A percentile compares a stretch with the other conserved stretches of the same genome.
Evolutionary conservation across 805 yeast genomes (phyloP).

Genomic region (Clavispora vitiphila): DNA sequence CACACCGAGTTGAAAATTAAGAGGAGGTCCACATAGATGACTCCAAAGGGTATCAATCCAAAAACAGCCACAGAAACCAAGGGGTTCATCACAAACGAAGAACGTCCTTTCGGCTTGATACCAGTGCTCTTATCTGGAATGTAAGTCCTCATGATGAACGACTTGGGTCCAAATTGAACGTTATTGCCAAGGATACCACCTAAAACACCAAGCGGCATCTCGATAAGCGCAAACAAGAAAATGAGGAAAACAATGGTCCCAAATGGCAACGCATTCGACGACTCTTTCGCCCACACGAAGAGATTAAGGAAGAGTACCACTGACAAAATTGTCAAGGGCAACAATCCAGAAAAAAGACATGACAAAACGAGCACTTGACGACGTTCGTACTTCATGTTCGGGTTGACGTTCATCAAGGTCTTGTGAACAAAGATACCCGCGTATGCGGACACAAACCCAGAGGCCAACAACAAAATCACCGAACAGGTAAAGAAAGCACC

Average conservation of each 20-base stretch:
- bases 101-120: neutral
- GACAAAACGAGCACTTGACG: constrained; percentile 13
- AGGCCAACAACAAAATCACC: constrained; percentile 53
- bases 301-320: constrained; percentile 55
- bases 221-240: constrained; percentile 56
- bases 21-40: constrained; percentile 72
- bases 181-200: constrained; percentile 61
- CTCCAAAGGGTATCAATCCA: constrained; percentile 74
- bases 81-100: constrained; percentile 20
- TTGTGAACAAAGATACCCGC: constrained; percentile 61
- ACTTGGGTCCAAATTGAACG: constrained; percentile 18
- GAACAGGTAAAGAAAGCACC: constrained; percentile 65
- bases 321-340: constrained; percentile 46
- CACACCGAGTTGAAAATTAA: constrained; percentile 73
- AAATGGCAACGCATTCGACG: constrained; percentile 74
- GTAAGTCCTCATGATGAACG: constrained; percentile 15
- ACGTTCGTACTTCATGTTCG: constrained; percentile 21
- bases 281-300: constrained; percentile 70
- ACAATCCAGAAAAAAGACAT: constrained; percentile 30
- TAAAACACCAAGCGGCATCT: constrained; percentile 66
- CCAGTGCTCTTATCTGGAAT: constrained; percentile 1
- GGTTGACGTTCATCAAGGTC: constrained; percentile 39
- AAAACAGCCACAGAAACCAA: constrained; percentile 38
- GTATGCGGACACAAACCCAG: constrained; percentile 74
- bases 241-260: constrained; percentile 62